Base-by-base conservation (phyloP, 352 stramenopile genomes). In the Detonula confervacea region DNA sequence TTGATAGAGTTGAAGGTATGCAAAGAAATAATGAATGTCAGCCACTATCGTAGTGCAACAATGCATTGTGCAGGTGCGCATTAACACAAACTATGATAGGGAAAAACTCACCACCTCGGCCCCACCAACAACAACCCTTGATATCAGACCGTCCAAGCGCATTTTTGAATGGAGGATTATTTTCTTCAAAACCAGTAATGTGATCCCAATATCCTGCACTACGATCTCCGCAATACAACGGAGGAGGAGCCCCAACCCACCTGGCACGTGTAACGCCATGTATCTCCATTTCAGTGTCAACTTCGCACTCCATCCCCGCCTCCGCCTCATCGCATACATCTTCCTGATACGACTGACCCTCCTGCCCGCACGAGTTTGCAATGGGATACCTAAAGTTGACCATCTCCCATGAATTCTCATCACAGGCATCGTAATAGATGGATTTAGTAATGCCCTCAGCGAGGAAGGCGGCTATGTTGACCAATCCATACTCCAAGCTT, bases 221-320 rank as follows among this genome's bases (percentile, higher is more conserved):
- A 25, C 64, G 62, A 55, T 86, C 57, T 5, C 63, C 77, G 29
- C 77, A 86, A 54, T 72, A 81, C 29, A 86, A 47, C 20, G 77
- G 65, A n/a, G 72, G 71, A 46, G 82, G 82, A 12, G 82, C 82
- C 39, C 82, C 82, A 7, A 77, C 55, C 82, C 82, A 89, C 37
- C 35, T 44, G 22, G 82, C 82, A 61, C 74, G 79, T 12, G 82
- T 89, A 0, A 79, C 73, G 20, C 77, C 82, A 60, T 75, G 49
- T 12, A 87, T 77, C 70, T 87, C 73, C 82, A 89, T 89, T 27
- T 66, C 65, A 9, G 69, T n/a, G 56, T 89, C 82, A 18, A 89
- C 79, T 3, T 62, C 47, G 60, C 82, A 89, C 64, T 84, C 78
- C 30, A 87, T 73, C 18, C 71, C 66, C 30, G 57, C 47, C 4